Evolutionary conservation across 257 asterid species (phyloP).

Genomic region (Nyctanthes arbortristis): DNA sequence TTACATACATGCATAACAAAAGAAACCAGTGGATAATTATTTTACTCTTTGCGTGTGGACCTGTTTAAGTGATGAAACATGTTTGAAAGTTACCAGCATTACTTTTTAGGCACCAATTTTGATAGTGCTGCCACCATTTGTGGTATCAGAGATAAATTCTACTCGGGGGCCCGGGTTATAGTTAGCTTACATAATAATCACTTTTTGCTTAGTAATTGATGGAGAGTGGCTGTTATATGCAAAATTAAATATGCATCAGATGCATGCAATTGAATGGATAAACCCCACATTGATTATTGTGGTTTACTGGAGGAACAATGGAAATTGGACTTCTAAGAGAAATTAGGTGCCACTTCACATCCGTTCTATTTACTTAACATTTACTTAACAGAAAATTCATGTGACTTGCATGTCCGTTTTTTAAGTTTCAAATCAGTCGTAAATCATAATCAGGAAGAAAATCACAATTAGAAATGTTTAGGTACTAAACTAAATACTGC

Average conservation of each 20-base stretch:
- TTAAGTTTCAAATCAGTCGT: no score
- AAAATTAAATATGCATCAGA: neutral
- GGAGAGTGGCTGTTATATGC: neutral
- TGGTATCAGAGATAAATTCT: neutral
- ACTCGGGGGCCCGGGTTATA: neutral
- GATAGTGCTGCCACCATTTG: neutral
- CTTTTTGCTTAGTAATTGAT: neutral
- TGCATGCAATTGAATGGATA: no score
- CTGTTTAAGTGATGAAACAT: neutral
- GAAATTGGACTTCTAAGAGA: no score
- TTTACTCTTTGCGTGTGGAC: neutral
- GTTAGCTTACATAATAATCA: neutral
- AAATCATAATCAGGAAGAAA: no score
- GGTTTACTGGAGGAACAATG: no score
- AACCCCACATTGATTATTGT: no score
- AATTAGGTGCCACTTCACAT: no score
- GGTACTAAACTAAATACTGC: no score
- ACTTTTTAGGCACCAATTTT: neutral
- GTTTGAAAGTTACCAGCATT: neutral
- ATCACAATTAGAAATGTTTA: no score
- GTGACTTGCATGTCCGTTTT: no score
- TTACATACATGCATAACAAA: neutral
- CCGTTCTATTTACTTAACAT: no score
- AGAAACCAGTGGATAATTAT: neutral
- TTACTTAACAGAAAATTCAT: no score